Evolutionary conservation across 805 yeast species (phyloP), one percentile per base, ranked within the genome.

Genomic region (Zygosaccharomyces gambellarensis): DNA sequence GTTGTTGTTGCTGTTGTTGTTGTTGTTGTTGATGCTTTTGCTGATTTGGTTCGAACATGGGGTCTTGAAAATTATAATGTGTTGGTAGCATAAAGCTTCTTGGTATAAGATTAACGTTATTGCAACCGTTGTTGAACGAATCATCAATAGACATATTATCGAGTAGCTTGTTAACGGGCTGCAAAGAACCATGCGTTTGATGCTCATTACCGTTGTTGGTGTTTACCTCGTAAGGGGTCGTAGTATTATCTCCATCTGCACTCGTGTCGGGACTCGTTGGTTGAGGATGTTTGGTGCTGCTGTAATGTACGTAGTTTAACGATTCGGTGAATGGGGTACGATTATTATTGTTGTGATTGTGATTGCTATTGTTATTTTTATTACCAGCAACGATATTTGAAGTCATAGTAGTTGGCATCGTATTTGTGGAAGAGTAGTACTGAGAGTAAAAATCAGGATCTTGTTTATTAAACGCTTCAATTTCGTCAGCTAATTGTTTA

Each of bases 61-160:
- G 29, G 10, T 40, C 41, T 14, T 42, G 36, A 21, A 43, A 47
- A 23, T 36, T 38, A 21, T 47, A 28, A 36, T 44, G 47, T 30
- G 50, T 39, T 21, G 50, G 49, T 44, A 53, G 32, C 46, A 49
- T 39, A 36, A 58, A 56, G 46, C 57, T 57, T 55, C 62, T 53
- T 43, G 62, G 62, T 48, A 57, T 51, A 36, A 49, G 49, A 29
- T 52, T 53, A 27, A 48, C 27, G 27, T 46, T 39, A 44, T 48
- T 38, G 49, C 51, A 34, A 49, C 45, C 44, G 43, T 36, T 34
- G 43, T 49, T 52, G 46, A 53, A 47, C 46, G 59, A 51, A 45
- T 58, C 60, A 45, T 54, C 62, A 27, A 58, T 54, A 3, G 60
- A 58, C 58, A 58, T 55, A 36, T 54, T 55, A 48, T 55, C 57